Conservation (phyloP, 306 rosid species). For the Malus fusca region DNA sequence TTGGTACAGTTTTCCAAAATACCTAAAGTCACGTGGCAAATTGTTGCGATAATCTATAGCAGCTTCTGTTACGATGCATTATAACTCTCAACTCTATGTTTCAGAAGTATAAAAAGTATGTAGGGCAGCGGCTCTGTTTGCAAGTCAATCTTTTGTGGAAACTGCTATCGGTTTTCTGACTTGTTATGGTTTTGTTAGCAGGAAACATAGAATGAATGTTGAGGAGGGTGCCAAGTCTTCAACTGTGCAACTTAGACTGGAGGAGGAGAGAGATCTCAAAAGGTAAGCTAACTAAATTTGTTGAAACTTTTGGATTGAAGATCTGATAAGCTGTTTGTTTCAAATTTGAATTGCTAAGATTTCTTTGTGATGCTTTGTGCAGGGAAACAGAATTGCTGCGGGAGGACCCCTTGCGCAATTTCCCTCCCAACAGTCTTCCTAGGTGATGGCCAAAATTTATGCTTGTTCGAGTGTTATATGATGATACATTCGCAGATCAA, state of each 20-base stretch:
- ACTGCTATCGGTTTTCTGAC: neutral
- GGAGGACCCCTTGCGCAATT: slow-evolving; percentile 79
- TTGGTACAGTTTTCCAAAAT: neutral
- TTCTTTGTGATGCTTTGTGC: slow-evolving; percentile 7
- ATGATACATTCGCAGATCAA: neutral
- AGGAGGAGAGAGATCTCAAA: slow-evolving; percentile 44
- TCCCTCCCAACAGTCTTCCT: slow-evolving; percentile 67
- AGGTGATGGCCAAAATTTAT: slow-evolving; percentile 28
- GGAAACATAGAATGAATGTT: slow-evolving; percentile 25
- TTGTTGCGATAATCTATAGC: neutral
- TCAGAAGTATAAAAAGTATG: no score
- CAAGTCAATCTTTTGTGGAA: neutral
- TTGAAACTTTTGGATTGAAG: neutral
- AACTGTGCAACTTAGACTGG: slow-evolving; percentile 44
- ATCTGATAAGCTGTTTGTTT: neutral
- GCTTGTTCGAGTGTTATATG: neutral
- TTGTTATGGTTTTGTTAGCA: slow-evolving; percentile 4
- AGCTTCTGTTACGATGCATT: neutral
- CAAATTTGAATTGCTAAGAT: neutral
- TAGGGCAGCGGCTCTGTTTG: neutral
- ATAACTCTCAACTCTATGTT: no score
- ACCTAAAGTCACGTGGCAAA: neutral
- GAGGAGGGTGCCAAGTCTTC: slow-evolving; percentile 33
- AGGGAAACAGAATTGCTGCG: slow-evolving; percentile 78
- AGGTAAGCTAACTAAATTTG: slow-evolving; percentile 35